These are phyloP conservation scores for Petasospora rhodanensis DNA, from an alignment of 1,139 yeast genomes.

Conservation along the genomic window DNA sequence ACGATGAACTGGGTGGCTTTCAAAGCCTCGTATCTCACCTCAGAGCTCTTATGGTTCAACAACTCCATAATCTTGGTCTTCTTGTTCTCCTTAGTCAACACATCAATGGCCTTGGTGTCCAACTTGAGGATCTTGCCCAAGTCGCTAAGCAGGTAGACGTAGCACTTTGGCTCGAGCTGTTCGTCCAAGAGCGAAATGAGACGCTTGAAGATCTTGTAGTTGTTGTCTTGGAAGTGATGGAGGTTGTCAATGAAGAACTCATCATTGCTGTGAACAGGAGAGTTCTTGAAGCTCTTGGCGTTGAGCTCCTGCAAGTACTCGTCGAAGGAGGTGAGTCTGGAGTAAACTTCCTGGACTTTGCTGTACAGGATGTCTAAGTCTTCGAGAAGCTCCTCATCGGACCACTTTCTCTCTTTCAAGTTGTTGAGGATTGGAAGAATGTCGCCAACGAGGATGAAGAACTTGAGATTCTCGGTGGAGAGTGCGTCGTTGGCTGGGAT, in stretches of 20 bases:
- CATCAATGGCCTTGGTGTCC: slow-evolving; percentile 50
- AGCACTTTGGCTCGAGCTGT: slow-evolving; percentile 22
- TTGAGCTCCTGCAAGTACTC: slow-evolving; percentile 85
- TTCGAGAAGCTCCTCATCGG: slow-evolving; percentile 83
- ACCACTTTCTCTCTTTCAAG: slow-evolving; percentile 83
- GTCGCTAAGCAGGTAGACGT: slow-evolving; percentile 50
- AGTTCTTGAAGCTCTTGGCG: slow-evolving; percentile 75
- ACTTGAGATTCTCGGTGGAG: slow-evolving; percentile 42
- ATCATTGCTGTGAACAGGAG: slow-evolving; percentile 86
- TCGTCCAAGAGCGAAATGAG: slow-evolving; percentile 40
- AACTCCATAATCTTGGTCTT: slow-evolving; percentile 81
- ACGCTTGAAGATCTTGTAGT: slow-evolving; percentile 66
- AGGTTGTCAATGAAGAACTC: slow-evolving; percentile 90
- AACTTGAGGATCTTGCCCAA: slow-evolving; percentile 67
- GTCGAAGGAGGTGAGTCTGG: slow-evolving; percentile 84
- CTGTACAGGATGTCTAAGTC: slow-evolving; percentile 62
- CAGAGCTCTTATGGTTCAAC: slow-evolving; percentile 78
- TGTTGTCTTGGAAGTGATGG: slow-evolving; percentile 66
- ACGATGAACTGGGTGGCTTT: slow-evolving; percentile 91
- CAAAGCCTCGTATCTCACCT: slow-evolving; percentile 90
- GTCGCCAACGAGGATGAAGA: slow-evolving; percentile 69
- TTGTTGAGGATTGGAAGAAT: slow-evolving; percentile 67
- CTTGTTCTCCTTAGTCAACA: slow-evolving; percentile 47
- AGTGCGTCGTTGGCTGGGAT: slow-evolving; percentile 29
- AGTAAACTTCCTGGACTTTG: slow-evolving; percentile 64